A percentile compares a stretch with the other conserved stretches of the same genome.
Conservation (phyloP, 805 yeast genomes). For the Lipomyces orientalis region DNA sequence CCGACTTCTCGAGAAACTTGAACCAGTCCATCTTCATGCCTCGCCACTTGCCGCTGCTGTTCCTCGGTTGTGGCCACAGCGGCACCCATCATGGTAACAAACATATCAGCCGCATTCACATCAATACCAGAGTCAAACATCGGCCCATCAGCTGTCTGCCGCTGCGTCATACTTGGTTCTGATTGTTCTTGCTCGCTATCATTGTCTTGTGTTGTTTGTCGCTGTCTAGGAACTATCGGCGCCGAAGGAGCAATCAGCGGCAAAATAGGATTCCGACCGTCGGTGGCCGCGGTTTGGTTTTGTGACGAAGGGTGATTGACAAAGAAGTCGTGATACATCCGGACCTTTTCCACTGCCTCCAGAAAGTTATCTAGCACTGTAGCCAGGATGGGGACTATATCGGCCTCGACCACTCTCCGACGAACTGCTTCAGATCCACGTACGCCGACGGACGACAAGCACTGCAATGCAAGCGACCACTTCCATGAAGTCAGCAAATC, state of each 20-base stretch:
- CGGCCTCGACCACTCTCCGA: slow-evolving; percentile 86
- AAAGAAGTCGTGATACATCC: slow-evolving; percentile 30
- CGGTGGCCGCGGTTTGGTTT: background rate
- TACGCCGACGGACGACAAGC: slow-evolving; percentile 88
- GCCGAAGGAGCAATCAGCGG: background rate
- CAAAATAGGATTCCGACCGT: background rate
- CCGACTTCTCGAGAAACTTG: background rate
- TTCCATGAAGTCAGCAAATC: slow-evolving; percentile 84
- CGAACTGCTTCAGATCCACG: slow-evolving; percentile 89
- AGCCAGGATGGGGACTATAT: slow-evolving; percentile 86
- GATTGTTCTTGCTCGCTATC: background rate
- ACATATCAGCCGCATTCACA: slow-evolving; percentile 22
- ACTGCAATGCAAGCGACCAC: slow-evolving; percentile 95
- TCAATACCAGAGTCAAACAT: slow-evolving; percentile 28
- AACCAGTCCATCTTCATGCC: background rate
- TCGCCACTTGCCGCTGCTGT: background rate
- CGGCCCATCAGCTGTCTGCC: slow-evolving; percentile 3
- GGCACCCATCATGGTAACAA: slow-evolving; percentile 24
- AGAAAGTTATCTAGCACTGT: slow-evolving; percentile 90
- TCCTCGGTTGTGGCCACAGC: slow-evolving; percentile 10
- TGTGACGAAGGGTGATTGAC: background rate
- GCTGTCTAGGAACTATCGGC: background rate
- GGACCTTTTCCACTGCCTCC: slow-evolving; percentile 39
- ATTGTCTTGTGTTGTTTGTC: background rate
- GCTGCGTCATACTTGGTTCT: background rate